Conservation (phyloP, 345 rosid genomes). For the Euphorbia tirucalli region DNA sequence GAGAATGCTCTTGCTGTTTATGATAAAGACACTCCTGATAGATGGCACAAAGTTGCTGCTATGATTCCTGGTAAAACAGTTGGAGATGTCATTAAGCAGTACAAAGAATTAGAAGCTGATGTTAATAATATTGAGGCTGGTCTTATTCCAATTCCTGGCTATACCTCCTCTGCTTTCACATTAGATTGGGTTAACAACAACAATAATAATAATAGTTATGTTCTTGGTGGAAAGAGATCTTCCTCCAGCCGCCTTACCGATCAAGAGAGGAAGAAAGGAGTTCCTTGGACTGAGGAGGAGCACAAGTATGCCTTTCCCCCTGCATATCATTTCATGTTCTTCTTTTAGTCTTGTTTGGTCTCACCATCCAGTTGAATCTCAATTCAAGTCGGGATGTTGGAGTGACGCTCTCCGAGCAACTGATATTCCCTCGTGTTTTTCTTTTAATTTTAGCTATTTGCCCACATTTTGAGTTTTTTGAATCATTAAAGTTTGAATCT, state of each 20-base stretch:
- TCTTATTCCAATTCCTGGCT: conserved; percentile 32
- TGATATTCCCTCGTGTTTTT: too few species aligned
- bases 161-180: conserved; percentile 47
- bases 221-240: conserved; percentile 62
- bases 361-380: too few species aligned
- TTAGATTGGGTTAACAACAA: conserved; percentile 46
- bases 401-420: too few species aligned
- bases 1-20: conserved; percentile 36
- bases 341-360: too few species aligned
- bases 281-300: conserved; percentile 40
- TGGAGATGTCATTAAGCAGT: conserved; percentile 30
- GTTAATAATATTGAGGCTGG: conserved; percentile 37
- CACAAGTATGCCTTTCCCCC: conserved; percentile 33
- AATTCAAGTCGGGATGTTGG: too few species aligned
- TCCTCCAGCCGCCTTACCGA: conserved; percentile 42
- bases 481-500: background rate
- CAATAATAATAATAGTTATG: too few species aligned
- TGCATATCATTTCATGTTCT: too few species aligned
- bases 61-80: conserved; percentile 39
- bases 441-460: background rate
- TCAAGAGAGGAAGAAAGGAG: conserved; percentile 35
- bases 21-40: conserved; percentile 31
- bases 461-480: background rate
- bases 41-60: conserved; percentile 33
- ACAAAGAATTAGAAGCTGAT: conserved; percentile 29